Evolutionary conservation across 2,329 filamentous ascomycete species (phyloP).

Genomic region (Sarocladiaceae sp.): DNA sequence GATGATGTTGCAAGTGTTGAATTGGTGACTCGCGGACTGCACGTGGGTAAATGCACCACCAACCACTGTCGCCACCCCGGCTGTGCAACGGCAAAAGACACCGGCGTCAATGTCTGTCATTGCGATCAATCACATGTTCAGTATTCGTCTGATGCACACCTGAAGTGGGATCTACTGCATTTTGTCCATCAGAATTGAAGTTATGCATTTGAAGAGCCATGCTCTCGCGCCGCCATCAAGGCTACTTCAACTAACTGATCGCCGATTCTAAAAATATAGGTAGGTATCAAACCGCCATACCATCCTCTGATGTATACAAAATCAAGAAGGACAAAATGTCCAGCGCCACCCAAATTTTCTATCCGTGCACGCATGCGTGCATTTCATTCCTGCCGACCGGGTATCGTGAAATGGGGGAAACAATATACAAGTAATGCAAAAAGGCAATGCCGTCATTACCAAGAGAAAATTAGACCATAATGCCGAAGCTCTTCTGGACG

Average conservation of each 20-base stretch:
- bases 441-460: background rate
- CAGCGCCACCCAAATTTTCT: conserved; percentile 3
- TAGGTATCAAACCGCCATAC: background rate
- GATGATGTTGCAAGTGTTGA: too few species aligned
- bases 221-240: conserved; percentile 1
- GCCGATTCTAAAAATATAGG: background rate
- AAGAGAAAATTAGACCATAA: background rate
- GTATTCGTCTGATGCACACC: too few species aligned
- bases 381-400: background rate
- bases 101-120: background rate
- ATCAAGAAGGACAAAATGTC: background rate
- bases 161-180: too few species aligned
- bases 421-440: conserved; percentile 3
- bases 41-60: too few species aligned
- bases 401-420: conserved; percentile 1
- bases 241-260: background rate
- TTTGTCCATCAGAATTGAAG: too few species aligned
- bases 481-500: conserved; percentile 3
- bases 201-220: too few species aligned
- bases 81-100: background rate
- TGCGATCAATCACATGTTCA: background rate
- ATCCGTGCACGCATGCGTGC: background rate
- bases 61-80: too few species aligned
- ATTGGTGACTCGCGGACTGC: too few species aligned
- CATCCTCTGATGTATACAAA: background rate